A percentile compares a stretch with the other conserved stretches of the same genome.
Conservation (phyloP, 2,329 filamentous ascomycete genomes). For the Xylaria sp. region DNA sequence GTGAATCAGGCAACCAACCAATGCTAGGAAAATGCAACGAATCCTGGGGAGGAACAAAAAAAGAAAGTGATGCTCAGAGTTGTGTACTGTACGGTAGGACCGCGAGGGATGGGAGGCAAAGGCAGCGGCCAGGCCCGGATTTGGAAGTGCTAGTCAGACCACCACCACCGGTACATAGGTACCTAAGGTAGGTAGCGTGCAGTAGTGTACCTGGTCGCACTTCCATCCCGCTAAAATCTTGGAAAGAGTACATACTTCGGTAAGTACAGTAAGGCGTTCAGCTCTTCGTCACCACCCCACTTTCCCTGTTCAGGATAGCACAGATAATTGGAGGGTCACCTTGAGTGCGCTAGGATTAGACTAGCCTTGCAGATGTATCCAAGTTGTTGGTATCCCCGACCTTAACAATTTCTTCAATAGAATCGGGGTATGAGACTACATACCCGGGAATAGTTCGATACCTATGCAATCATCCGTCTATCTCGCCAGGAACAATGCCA, state of each 20-base stretch:
- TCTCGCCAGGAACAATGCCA: background rate
- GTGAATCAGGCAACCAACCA: conserved; percentile 23
- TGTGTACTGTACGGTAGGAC: background rate
- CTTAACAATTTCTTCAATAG: background rate
- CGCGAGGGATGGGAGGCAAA: conserved; percentile 26
- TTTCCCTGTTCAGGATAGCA: conserved; percentile 5
- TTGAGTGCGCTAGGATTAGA: background rate
- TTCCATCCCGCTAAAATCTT: too few species aligned
- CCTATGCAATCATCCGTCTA: background rate
- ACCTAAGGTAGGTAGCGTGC: too few species aligned
- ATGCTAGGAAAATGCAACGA: conserved; percentile 26
- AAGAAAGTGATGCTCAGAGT: conserved; percentile 30
- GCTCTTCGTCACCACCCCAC: conserved; percentile 3
- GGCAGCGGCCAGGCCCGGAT: conserved; percentile 19
- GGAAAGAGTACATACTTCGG: too few species aligned
- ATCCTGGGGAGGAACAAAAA: conserved; percentile 21
- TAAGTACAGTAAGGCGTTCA: conserved; percentile 2
- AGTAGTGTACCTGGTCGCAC: too few species aligned
- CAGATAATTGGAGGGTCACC: background rate
- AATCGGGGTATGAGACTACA: too few species aligned
- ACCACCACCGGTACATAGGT: background rate
- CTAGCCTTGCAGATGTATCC: conserved; percentile 1
- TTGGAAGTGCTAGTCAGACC: conserved; percentile 20
- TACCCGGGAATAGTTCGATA: background rate
- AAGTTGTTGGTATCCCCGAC: background rate